Conservation (phyloP, 352 stramenopile genomes). For the Aphanomyces invadans region DNA sequence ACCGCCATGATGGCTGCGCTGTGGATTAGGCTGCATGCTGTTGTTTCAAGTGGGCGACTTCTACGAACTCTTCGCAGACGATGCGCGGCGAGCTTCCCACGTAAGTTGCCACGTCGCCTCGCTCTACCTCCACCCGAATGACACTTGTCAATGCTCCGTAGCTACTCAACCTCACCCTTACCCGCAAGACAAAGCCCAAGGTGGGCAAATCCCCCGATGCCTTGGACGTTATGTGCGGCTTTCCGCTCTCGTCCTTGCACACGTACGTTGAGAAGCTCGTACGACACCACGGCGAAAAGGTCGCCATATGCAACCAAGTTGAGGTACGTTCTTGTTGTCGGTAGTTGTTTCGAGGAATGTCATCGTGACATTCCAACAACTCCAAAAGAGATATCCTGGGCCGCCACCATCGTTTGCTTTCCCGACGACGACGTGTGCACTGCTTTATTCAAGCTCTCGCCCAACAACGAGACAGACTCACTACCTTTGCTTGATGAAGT, state of each 20-base stretch:
- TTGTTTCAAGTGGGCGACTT: conserved; percentile 81
- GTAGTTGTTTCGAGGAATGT: too few species aligned
- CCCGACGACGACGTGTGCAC: too few species aligned
- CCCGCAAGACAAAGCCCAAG: conserved; percentile 47
- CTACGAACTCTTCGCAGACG: conserved; percentile 77
- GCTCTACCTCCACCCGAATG: background rate
- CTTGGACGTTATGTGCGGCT: conserved; percentile 69
- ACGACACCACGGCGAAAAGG: conserved; percentile 66
- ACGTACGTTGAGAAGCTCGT: conserved; percentile 78
- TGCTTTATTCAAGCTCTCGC: too few species aligned
- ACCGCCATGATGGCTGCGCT: too few species aligned
- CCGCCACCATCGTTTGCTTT: too few species aligned
- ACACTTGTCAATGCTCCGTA: conserved; percentile 26
- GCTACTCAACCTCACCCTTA: conserved; percentile 64
- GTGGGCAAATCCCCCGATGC: conserved; percentile 38
- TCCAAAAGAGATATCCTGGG: too few species aligned
- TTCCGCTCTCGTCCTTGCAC: conserved; percentile 59
- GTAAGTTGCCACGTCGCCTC: conserved; percentile 27
- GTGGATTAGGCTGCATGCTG: conserved; percentile 80
- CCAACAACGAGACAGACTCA: too few species aligned
- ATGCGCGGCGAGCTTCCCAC: conserved; percentile 56
- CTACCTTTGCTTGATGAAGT: background rate
- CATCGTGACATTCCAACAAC: too few species aligned
- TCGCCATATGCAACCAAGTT: conserved; percentile 78
- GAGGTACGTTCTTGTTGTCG: conserved; percentile 34